phyloP scores from a whole-genome alignment of 768 basidiomycete genomes.

The Lactarius deliciosus region DNA sequence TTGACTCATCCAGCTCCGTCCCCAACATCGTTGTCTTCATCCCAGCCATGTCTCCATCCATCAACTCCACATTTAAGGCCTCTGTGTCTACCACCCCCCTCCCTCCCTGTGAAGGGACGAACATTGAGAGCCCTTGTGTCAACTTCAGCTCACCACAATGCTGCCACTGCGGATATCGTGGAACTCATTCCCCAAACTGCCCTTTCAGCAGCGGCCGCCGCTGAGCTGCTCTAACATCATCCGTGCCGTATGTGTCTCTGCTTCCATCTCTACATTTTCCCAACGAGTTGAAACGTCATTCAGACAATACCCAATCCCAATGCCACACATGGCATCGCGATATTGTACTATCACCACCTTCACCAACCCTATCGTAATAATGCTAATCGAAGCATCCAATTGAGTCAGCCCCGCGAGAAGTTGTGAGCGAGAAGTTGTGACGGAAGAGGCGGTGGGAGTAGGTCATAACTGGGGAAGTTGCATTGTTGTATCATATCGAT shows the following conservation, averaged over 20 bases:
- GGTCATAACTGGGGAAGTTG: conserved; percentile 1
- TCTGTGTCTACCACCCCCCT: conserved; percentile 3
- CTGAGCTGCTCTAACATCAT: conserved; percentile 32
- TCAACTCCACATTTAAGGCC: conserved; percentile 19
- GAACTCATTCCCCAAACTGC: conserved; percentile 51
- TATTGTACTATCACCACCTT: conserved; percentile 27
- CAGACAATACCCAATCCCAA: conserved; percentile 10
- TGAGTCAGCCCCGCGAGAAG: conserved; percentile 6
- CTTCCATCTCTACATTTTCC: neutral
- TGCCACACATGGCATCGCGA: conserved; percentile 19
- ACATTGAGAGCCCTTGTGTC: conserved; percentile 36
- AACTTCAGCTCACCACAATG: conserved; percentile 63
- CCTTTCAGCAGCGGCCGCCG: conserved; percentile 47
- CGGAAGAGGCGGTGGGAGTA: conserved; percentile 1
- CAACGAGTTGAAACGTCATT: neutral
- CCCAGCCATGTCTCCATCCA: conserved; percentile 28
- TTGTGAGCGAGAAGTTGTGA: neutral
- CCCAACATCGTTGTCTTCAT: conserved; percentile 7
- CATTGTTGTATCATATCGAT: conserved; percentile 25
- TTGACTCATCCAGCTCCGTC: neutral
- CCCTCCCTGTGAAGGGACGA: conserved; percentile 29
- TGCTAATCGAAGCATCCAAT: conserved; percentile 16
- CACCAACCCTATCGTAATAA: conserved; percentile 17
- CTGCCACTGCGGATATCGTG: conserved; percentile 69
- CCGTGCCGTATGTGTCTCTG: conserved; percentile 6